Evolutionary conservation across 768 basidiomycete genomes (phyloP), one percentile per base, ranked within the genome.

Genomic region (Psilocybe subaeruginosa): DNA sequence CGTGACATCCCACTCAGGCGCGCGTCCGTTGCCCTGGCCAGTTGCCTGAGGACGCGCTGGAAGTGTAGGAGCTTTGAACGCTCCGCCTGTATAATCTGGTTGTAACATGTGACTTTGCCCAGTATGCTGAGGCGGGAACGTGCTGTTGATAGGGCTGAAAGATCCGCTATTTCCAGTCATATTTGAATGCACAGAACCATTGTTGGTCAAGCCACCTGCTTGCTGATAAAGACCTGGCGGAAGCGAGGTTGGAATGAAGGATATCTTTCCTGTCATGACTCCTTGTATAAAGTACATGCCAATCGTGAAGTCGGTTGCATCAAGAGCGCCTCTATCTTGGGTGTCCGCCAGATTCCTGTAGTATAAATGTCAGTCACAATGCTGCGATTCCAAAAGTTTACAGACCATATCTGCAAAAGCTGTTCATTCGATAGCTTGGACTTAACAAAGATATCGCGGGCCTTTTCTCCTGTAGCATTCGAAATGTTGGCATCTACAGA

Each of bases 201-300:
- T 70, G 60, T 63, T 71, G 7, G 70, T 45, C 27, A 63, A 64
- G 16, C 85, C 84, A 23, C 80, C 77, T 11, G 93, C 95, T 74
- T 91, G 88, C 63, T 97, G 94, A 69, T 95, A 96, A 17, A 97
- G 71, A 50, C 88, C 90, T 3, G 91, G 89, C 19, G 97, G 95
- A 16, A 99, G 82, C 2, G 82, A 76, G 5, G 83, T 74, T 37
- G 95, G 95, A 53, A 96, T 82, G 62, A 82, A 82, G 54, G 87
- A 78, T 58, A 93, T 77, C 63, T 89, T 84, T 58, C 85, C 85
- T 56, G 90, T 86, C 95, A 98, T 97, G 41, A 85, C 78, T n/a
- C 86, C 90, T 75, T 98, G 95, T 65, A 99, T 95, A 71, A 98
- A 85, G 74, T 93, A 94, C 95, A 97, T 96, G 43, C 90, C 97